Percentiles rank a stretch among this genome's conserved stretches.
phyloP scores from a whole-genome alignment of 1,284 basidiomycete species.

The Cryptococcus jaspeensis region DNA sequence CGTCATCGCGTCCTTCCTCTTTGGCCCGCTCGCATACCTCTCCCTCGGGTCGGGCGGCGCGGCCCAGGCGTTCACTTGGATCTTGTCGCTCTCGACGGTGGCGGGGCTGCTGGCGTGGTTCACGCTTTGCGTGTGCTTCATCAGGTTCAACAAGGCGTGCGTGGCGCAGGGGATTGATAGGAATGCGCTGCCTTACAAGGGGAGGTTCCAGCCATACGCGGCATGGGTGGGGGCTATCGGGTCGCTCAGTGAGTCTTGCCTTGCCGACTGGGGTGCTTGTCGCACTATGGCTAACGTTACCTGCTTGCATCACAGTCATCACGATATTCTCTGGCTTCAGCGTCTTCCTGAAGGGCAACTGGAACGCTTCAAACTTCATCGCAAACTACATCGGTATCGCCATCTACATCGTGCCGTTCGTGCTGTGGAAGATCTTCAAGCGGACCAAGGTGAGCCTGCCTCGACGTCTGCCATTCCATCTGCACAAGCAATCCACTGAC shows the following conservation, averaged over 20 bases:
- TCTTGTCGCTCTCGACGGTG: conserved; percentile 3
- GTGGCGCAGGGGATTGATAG: conserved; percentile 9
- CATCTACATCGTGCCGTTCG: conserved; percentile 20
- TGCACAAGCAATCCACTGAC: neutral
- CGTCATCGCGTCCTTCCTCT: conserved; percentile 62
- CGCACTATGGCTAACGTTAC: too few relatives aligned
- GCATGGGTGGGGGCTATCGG: conserved; percentile 14
- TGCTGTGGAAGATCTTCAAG: conserved; percentile 17
- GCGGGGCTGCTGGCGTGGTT: conserved; percentile 11
- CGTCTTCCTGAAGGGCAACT: too few relatives aligned
- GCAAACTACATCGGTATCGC: conserved; percentile 34
- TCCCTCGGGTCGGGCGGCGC: conserved; percentile 41
- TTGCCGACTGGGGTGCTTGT: too few relatives aligned
- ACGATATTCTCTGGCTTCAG: conserved; percentile 49
- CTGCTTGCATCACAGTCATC: too few relatives aligned
- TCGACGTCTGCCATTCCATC: neutral
- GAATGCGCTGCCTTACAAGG: conserved; percentile 24
- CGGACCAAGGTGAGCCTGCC: conserved; percentile 10
- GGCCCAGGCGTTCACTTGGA: conserved; percentile 11
- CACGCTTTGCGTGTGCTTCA: conserved; percentile 5
- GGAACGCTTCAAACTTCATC: conserved; percentile 40
- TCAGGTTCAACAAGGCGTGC: conserved; percentile 5
- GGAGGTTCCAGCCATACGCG: conserved; percentile 11
- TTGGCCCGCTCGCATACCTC: conserved; percentile 72
- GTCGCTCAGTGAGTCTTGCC: too few relatives aligned